phyloP scores from a whole-genome alignment of 495 filamentous ascomycete species.

The Hypoxylon rickii region DNA sequence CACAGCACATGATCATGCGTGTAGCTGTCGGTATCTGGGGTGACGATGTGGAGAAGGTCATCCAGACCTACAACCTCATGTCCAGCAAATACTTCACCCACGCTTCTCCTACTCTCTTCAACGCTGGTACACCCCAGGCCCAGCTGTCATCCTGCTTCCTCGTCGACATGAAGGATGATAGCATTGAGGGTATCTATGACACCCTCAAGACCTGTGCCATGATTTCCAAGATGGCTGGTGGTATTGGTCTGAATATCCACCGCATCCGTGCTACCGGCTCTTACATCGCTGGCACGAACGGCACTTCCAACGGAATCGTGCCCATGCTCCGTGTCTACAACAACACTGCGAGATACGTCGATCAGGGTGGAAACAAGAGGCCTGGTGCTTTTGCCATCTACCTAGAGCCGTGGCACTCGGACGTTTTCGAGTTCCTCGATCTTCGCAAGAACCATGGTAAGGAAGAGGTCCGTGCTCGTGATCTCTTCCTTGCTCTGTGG shows the following conservation, averaged over 20 bases:
- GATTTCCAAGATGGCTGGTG: slow-evolving; percentile 99
- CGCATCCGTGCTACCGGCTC: slow-evolving; percentile 95
- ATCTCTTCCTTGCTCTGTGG: slow-evolving; percentile 98
- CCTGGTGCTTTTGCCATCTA: slow-evolving; percentile 99
- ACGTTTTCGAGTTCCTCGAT: slow-evolving; percentile 96
- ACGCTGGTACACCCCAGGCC: slow-evolving; percentile 89
- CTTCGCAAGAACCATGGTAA: slow-evolving; percentile 99
- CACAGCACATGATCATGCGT: slow-evolving; percentile 99
- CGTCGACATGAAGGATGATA: slow-evolving; percentile 98
- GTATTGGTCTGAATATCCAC: slow-evolving; percentile 94
- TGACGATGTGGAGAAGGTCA: slow-evolving; percentile 87
- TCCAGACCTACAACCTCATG: slow-evolving; percentile 98
- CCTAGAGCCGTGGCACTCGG: slow-evolving; percentile 98
- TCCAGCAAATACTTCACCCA: slow-evolving; percentile 98
- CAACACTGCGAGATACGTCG: slow-evolving; percentile 97
- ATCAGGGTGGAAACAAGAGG: slow-evolving; percentile 99
- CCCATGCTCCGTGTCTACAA: slow-evolving; percentile 99
- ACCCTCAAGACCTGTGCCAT: slow-evolving; percentile 98
- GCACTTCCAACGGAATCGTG: slow-evolving; percentile 94
- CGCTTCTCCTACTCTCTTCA: slow-evolving; percentile 96
- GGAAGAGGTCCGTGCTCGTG: slow-evolving; percentile 94
- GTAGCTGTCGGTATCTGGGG: slow-evolving; percentile 96
- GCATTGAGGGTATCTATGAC: slow-evolving; percentile 98
- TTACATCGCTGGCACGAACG: slow-evolving; percentile 97
- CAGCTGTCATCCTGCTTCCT: slow-evolving; percentile 98